Evolutionary conservation across 352 stramenopile genomes (phyloP), one percentile per base, ranked within the genome.

Genomic region (Aphanomyces astaci): DNA sequence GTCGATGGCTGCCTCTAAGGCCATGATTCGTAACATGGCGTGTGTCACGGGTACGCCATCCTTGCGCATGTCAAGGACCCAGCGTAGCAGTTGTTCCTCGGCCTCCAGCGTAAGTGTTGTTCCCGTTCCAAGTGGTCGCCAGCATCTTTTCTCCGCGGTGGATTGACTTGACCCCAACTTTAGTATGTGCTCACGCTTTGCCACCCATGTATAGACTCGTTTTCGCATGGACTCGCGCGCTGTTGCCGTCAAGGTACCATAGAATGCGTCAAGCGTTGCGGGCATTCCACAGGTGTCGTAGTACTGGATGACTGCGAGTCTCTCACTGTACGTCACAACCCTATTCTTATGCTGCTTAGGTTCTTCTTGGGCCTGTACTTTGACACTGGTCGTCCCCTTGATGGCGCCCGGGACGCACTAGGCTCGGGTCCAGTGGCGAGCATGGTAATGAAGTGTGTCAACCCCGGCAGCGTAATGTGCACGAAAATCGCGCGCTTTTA

Each of bases 31-130:
- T 1, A 80, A 64, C 53, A 80, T 76, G 11, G 63, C 45, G 4
- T 43, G 25, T 0, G 72, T 75, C 0, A 80, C 72, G 7, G 71
- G 75, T 1, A 75, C 54, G 31, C 72, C 72, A 24, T 78, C 64
- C 1, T 32, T 17, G 9, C 67, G 55, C 32, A 71, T 28, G 9
- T 52, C 46, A 40, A 73, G 68, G 3, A 80, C 64, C 59, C 70
- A 75, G 17, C 33, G 10, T 0, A 72, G 68, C 15, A 79, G 66
- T 31, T 71, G 7, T 3, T 45, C 11, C n/a, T 79, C 74, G 13
- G 46, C 30, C 17, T 56, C 59, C 13, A 27, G 0, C 17, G 72
- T 49, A 9, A 79, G 71, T 15, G 56, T 52, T 2, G 63, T 72
- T 13, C 60, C 68, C 4, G 64, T 39, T 1, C 30, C 57, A 15